Base-by-base conservation (phyloP, 768 basidiomycete genomes). In the Podaxis sp. region DNA sequence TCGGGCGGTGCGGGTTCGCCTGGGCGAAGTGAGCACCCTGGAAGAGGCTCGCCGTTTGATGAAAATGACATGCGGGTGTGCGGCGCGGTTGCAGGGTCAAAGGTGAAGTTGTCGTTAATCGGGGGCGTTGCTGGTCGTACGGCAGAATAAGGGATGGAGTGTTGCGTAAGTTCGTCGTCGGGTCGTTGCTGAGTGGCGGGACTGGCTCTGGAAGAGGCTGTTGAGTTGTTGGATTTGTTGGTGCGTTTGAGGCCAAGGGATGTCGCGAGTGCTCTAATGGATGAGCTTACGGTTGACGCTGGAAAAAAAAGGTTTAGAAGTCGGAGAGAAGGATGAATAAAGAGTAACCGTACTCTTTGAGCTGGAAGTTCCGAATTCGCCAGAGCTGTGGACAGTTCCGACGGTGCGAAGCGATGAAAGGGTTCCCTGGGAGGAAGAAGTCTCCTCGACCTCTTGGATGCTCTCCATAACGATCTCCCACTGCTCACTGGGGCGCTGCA, bases 391-490 rank as follows among this genome's bases (percentile, higher is more conserved):
- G 43, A 64, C 72, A 54, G 68, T 70, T 11, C 63, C 64, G 19
- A 75, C 47, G 6, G 80, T 82, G 33, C 76, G 73, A 64, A 80
- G 70, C 3, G 84, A 85, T 4, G 79, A 77, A 9, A 86, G 69
- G 0, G 80, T 85, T 47, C 81, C 79, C 69, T 77, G 80, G 5
- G 77, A 80, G 37, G 78, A 81, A 64, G 55, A 24, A 17, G 68
- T 74, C 64, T 90, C 89, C 38, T 89, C 87, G 17, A 79, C 73
- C 62, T 93, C 91, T 55, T 83, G 77, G 40, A 90, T 93, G 63
- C 85, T 84, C 58, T 93, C 91, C 87, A 93, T 92, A n/a, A 93
- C 84, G 63, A 93, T 76, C 69, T 91, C 90, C 91, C 93, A 93
- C 67, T 89, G 87, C 67, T 91, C 89, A 68, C 90, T 90, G 0